Conservation (phyloP, 352 stramenopile species). For the Ophiocytium majus region DNA sequence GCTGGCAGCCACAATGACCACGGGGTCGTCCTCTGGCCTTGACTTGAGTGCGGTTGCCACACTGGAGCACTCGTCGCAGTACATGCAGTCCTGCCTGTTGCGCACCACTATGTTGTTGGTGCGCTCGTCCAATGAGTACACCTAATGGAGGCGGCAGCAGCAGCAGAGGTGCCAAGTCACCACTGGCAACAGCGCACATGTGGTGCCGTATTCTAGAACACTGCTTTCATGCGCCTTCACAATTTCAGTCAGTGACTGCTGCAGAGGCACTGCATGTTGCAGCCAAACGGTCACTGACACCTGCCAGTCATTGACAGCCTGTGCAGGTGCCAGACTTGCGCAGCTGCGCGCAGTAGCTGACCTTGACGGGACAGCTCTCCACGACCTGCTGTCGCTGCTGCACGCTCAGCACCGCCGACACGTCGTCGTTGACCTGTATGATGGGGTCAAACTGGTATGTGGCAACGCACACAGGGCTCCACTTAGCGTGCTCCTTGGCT, state of each 20-base stretch:
- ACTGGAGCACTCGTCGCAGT: conserved; percentile 54
- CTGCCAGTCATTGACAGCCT: too few relatives aligned
- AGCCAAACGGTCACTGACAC: too few relatives aligned
- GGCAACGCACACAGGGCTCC: conserved; percentile 42
- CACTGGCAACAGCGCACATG: too few relatives aligned
- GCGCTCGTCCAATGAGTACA: background rate
- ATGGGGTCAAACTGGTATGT: conserved; percentile 55
- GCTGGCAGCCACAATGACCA: conserved; percentile 45
- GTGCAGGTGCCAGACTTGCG: too few relatives aligned
- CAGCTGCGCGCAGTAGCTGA: background rate
- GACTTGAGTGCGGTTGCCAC: conserved; percentile 39
- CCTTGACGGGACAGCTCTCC: conserved; percentile 51
- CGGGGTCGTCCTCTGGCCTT: conserved; percentile 45
- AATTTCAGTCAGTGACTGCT: too few relatives aligned
- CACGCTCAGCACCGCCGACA: conserved; percentile 31
- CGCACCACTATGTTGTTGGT: conserved; percentile 2
- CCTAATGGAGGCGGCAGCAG: too few relatives aligned
- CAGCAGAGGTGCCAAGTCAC: too few relatives aligned
- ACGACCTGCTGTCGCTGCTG: conserved; percentile 48
- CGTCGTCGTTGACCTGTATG: conserved; percentile 54
- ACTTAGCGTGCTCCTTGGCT: conserved; percentile 56
- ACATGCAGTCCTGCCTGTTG: conserved; percentile 25
- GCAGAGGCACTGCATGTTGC: too few relatives aligned
- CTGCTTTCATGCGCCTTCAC: too few relatives aligned
- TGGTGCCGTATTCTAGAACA: too few relatives aligned